Percentiles rank a stretch among this genome's conserved stretches.
Evolutionary conservation across 2,329 filamentous ascomycete genomes (phyloP).

Genomic region (Colletotrichum gloeosporioides): DNA sequence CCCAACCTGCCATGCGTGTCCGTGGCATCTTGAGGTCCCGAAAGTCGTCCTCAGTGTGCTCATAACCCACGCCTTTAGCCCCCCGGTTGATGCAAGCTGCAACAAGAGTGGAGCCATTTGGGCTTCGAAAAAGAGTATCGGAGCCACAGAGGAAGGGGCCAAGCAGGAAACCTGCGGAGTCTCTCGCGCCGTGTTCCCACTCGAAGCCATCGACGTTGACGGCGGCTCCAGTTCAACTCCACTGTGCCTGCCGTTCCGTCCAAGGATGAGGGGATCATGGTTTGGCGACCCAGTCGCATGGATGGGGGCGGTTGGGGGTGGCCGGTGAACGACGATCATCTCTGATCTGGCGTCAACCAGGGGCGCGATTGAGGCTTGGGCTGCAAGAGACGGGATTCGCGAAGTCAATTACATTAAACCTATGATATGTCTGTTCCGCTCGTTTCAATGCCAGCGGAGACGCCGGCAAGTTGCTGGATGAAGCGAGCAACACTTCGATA

Average conservation of each 20-base stretch:
- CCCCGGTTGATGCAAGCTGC: constrained; percentile 2
- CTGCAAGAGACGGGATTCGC: neutral
- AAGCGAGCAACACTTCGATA: neutral
- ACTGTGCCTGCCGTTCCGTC: constrained; percentile 4
- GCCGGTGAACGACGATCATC: constrained; percentile 8
- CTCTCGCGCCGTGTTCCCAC: constrained; percentile 2
- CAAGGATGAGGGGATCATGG: neutral
- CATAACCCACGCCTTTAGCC: neutral
- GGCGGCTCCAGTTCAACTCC: constrained; percentile 1
- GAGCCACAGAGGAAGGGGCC: neutral
- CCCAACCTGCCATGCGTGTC: neutral
- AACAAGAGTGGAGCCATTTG: neutral
- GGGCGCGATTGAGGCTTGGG: neutral
- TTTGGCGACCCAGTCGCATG: neutral
- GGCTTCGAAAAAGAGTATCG: neutral
- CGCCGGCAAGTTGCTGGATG: neutral
- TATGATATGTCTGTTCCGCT: neutral
- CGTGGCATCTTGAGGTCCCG: neutral
- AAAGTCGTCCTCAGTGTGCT: neutral
- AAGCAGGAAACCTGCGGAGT: neutral
- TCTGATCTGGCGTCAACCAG: neutral
- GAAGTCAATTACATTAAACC: neutral
- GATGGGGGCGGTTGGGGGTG: neutral
- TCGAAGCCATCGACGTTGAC: neutral
- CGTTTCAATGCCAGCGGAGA: neutral